Conservation (phyloP, 225 moss, liverwort and hornwort genomes). For the Marchantia paleacea region DNA sequence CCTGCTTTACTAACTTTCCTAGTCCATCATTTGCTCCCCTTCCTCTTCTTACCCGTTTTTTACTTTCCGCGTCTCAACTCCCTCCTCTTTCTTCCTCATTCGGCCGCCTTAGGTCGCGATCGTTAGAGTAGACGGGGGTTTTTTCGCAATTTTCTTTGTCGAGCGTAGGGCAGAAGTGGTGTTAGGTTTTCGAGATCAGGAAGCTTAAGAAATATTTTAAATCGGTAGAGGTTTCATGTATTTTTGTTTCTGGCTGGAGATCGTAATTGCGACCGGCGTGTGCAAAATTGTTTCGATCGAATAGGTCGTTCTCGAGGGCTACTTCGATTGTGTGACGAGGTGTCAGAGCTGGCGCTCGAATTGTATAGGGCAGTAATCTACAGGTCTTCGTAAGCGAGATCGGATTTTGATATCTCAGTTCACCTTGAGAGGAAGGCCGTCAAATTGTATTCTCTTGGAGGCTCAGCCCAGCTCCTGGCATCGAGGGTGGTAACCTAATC, state of each 20-base stretch:
- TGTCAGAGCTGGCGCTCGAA: slow-evolving; percentile 15
- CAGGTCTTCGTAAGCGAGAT: slow-evolving; percentile 4
- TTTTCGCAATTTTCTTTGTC: not conserved
- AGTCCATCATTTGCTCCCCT: not conserved
- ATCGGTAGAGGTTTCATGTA: slow-evolving; percentile 8
- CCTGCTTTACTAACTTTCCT: slow-evolving; percentile 3
- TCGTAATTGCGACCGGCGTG: slow-evolving; percentile 15
- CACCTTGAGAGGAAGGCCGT: slow-evolving; percentile 6
- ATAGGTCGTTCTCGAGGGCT: not conserved
- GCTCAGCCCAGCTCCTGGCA: not conserved
- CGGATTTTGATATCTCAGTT: not conserved
- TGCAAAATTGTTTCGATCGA: slow-evolving; percentile 10
- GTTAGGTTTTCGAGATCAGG: slow-evolving; percentile 25
- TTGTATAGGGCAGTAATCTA: slow-evolving; percentile 9
- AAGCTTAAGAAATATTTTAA: slow-evolving; percentile 3
- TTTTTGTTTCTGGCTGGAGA: slow-evolving; percentile 17
- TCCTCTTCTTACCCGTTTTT: slow-evolving; percentile 13
- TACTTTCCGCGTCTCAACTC: slow-evolving; percentile 16
- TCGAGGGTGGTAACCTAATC: not conserved
- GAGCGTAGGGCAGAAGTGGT: slow-evolving; percentile 18
- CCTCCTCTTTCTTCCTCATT: slow-evolving; percentile 8
- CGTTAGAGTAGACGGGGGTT: slow-evolving; percentile 13
- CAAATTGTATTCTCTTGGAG: slow-evolving; percentile 6
- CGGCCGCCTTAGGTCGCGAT: slow-evolving; percentile 26
- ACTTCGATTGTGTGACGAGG: slow-evolving; percentile 18